These are phyloP conservation scores for Cyberlindnera nakhonratchasimensis DNA, from an alignment of 805 yeast species.

Conservation along the genomic window DNA sequence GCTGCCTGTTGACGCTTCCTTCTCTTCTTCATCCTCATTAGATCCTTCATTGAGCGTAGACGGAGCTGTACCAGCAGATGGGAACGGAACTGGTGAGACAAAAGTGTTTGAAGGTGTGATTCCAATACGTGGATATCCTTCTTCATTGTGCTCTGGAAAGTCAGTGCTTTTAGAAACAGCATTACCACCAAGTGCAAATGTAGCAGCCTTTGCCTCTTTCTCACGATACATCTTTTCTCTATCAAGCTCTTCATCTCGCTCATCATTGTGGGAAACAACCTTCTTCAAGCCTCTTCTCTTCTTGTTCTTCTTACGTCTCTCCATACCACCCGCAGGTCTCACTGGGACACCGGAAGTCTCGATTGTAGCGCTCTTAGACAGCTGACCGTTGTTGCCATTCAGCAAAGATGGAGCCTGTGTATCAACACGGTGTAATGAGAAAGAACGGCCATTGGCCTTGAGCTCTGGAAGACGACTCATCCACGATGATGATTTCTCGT, in stretches of 20 bases:
- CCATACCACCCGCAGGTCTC: conserved; percentile 74
- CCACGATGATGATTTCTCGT: conserved; percentile 63
- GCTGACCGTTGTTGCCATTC: conserved; percentile 20
- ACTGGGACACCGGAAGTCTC: conserved; percentile 65
- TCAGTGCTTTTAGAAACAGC: conserved; percentile 18
- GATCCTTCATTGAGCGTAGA: conserved; percentile 2
- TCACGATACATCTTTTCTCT: conserved; percentile 39
- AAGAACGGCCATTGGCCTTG: conserved; percentile 56
- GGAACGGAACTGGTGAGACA: conserved; percentile 14
- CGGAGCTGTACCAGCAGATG: neutral
- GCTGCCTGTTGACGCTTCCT: conserved; percentile 8
- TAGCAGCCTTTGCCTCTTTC: conserved; percentile 41
- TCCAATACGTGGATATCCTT: conserved; percentile 18
- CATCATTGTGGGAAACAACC: conserved; percentile 3
- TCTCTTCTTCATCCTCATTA: conserved; percentile 7
- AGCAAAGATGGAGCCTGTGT: conserved; percentile 44
- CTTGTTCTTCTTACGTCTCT: conserved; percentile 41
- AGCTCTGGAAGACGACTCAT: conserved; percentile 79
- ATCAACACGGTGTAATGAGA: conserved; percentile 80
- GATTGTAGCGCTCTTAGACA: conserved; percentile 38
- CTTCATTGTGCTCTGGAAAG: conserved; percentile 18
- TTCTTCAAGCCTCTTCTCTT: conserved; percentile 33
- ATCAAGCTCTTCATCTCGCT: conserved; percentile 18
- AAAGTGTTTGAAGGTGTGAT: conserved; percentile 26
- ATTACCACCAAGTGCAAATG: conserved; percentile 38